These are phyloP conservation scores for Macrolepiota fuliginosa DNA, from an alignment of 768 basidiomycete genomes.

Conservation along the genomic window DNA sequence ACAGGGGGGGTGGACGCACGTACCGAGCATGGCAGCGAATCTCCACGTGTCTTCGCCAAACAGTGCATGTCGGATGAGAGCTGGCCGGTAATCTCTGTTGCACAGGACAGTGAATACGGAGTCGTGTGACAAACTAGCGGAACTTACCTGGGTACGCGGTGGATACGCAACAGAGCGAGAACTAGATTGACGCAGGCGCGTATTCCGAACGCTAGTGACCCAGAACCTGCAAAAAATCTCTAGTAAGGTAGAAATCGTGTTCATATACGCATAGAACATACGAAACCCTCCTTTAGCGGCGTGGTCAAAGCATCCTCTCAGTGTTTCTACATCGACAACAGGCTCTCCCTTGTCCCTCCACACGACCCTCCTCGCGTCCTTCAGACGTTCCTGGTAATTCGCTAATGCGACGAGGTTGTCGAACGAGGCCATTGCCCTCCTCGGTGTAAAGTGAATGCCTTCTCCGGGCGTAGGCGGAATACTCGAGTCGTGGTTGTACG, in stretches of 20 bases:
- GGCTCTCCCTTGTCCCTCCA: constrained; percentile 82
- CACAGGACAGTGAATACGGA: neutral
- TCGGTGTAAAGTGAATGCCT: constrained; percentile 48
- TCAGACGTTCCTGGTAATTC: constrained; percentile 75
- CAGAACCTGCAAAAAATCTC: constrained; percentile 51
- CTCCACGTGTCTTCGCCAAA: constrained; percentile 82
- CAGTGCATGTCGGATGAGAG: constrained; percentile 75
- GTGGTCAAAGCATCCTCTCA: constrained; percentile 69
- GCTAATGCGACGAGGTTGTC: constrained; percentile 84
- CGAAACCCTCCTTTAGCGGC: constrained; percentile 71
- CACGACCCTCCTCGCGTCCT: constrained; percentile 73
- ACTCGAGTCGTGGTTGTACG: constrained; percentile 7
- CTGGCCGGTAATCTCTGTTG: constrained; percentile 56
- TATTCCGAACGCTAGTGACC: constrained; percentile 74
- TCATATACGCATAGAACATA: constrained; percentile 37
- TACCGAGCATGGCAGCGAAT: constrained; percentile 88
- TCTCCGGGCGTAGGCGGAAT: constrained; percentile 20
- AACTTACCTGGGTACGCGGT: constrained; percentile 62
- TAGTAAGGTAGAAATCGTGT: neutral
- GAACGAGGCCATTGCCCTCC: constrained; percentile 67
- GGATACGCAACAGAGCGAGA: constrained; percentile 70
- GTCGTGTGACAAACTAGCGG: neutral
- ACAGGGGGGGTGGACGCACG: constrained; percentile 7
- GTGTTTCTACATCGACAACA: constrained; percentile 59
- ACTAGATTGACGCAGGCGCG: constrained; percentile 83